These are phyloP conservation scores for Amanita molliuscula DNA, from an alignment of 768 basidiomycete species.

Conservation along the genomic window DNA sequence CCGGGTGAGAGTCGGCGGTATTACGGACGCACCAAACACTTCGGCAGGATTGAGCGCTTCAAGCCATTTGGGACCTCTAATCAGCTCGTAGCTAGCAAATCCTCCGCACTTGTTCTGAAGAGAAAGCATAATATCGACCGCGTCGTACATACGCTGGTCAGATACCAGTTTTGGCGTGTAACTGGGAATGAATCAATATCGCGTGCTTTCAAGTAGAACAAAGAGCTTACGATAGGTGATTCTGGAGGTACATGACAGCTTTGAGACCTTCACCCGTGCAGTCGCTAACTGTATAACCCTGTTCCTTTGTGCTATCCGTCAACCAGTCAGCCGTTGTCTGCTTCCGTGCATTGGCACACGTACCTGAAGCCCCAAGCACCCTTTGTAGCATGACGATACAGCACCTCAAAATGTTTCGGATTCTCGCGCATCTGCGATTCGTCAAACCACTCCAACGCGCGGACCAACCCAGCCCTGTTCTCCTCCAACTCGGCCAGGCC, in stretches of 20 bases:
- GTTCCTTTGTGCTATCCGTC: constrained; percentile 70
- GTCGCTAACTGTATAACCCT: constrained; percentile 92
- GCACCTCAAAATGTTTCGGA: constrained; percentile 49
- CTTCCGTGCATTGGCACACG: neutral
- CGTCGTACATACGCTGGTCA: constrained; percentile 68
- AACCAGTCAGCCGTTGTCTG: neutral
- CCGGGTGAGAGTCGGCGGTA: neutral
- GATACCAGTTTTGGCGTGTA: constrained; percentile 70
- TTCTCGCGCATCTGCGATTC: constrained; percentile 60
- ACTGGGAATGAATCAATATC: constrained; percentile 25
- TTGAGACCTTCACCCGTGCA: constrained; percentile 95
- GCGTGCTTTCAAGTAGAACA: neutral
- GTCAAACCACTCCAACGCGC: constrained; percentile 69
- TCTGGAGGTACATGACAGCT: constrained; percentile 80
- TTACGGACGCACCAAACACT: constrained; percentile 65
- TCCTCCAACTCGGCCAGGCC: constrained; percentile 66
- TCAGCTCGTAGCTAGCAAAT: constrained; percentile 87
- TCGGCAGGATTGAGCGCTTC: constrained; percentile 92
- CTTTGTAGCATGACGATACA: constrained; percentile 61
- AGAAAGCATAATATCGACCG: constrained; percentile 77
- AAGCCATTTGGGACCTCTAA: constrained; percentile 71
- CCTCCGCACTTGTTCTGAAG: constrained; percentile 87
- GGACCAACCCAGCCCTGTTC: constrained; percentile 52
- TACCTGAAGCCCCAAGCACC: constrained; percentile 58
- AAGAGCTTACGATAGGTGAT: constrained; percentile 52